phyloP scores from a whole-genome alignment of 139 green algal genomes.

The Auxenochlorella protothecoides region DNA sequence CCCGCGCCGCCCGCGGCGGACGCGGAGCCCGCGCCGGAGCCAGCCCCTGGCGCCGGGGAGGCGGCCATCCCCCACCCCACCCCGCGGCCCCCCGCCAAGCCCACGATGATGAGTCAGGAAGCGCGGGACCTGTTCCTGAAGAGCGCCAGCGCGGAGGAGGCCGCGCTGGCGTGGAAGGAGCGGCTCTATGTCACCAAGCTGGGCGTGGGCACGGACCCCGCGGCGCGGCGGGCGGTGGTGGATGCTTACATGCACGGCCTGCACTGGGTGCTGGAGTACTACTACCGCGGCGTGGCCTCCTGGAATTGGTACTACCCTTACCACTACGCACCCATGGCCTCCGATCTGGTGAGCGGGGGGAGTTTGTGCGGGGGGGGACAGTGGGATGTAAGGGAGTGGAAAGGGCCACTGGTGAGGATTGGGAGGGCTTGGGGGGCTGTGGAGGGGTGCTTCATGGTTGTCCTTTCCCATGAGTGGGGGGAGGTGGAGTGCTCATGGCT shows the following conservation, averaged over 20 bases:
- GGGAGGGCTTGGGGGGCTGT: too few relatives aligned
- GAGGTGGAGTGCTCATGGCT: too few relatives aligned
- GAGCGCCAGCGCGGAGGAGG: slow-evolving; percentile 32
- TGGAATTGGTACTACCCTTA: slow-evolving; percentile 92
- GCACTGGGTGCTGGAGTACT: slow-evolving; percentile 93
- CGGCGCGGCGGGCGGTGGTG: slow-evolving; percentile 53
- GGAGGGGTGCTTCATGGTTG: too few relatives aligned
- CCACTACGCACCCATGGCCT: slow-evolving; percentile 98
- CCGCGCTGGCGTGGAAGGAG: slow-evolving; percentile 63
- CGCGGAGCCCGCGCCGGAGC: neutral
- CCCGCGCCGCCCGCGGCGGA: neutral
- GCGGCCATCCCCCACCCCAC: too few relatives aligned
- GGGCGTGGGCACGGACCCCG: slow-evolving; percentile 1
- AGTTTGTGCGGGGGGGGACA: too few relatives aligned
- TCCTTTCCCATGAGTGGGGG: too few relatives aligned
- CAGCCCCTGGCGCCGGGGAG: neutral
- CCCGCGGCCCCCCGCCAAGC: slow-evolving; percentile 5
- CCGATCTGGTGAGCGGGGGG: slow-evolving; percentile 57
- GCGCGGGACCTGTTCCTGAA: slow-evolving; percentile 61
- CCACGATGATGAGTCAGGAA: slow-evolving; percentile 79
- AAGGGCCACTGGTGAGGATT: too few relatives aligned
- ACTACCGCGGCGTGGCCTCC: slow-evolving; percentile 71
- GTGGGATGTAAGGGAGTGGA: too few relatives aligned
- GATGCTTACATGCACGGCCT: slow-evolving; percentile 82
- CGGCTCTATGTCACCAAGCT: slow-evolving; percentile 73